Conservation (phyloP, 441 rosid species). For the Cnidoscolus chayamansa region DNA sequence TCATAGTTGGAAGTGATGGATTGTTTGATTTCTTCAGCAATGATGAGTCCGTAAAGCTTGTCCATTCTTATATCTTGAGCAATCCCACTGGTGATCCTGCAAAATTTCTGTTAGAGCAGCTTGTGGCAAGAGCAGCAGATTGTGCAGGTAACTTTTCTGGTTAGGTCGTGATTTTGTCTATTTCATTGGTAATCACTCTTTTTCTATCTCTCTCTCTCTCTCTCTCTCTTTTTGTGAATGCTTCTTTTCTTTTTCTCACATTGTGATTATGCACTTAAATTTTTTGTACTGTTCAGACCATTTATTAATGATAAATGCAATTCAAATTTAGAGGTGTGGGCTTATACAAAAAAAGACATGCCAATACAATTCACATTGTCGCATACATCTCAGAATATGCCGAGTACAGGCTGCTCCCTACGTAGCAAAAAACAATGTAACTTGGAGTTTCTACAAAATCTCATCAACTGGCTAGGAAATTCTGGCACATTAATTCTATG, state of each 20-base stretch:
- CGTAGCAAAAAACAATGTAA: neutral
- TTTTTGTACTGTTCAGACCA: too few relatives aligned
- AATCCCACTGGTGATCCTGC: slow-evolving; percentile 87
- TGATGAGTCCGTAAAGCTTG: slow-evolving; percentile 69
- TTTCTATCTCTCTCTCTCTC: too few relatives aligned
- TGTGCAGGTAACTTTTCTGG: slow-evolving; percentile 58
- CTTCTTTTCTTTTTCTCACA: neutral
- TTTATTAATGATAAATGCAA: neutral
- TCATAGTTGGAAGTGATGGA: slow-evolving; percentile 86
- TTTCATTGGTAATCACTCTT: neutral
- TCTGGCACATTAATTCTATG: neutral
- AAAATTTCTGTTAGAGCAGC: slow-evolving; percentile 71
- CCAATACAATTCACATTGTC: neutral
- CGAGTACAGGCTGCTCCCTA: neutral
- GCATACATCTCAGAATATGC: neutral
- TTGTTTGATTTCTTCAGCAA: slow-evolving; percentile 86
- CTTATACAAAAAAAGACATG: neutral
- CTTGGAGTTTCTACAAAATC: neutral
- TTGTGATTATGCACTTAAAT: neutral
- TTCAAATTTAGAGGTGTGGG: neutral
- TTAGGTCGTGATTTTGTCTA: neutral
- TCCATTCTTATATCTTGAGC: slow-evolving; percentile 45
- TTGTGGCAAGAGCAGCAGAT: slow-evolving; percentile 75
- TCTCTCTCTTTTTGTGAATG: neutral
- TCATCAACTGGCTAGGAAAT: neutral